Base-by-base conservation (phyloP, 2,329 filamentous ascomycete species). In the Elsinoe batatas region DNA sequence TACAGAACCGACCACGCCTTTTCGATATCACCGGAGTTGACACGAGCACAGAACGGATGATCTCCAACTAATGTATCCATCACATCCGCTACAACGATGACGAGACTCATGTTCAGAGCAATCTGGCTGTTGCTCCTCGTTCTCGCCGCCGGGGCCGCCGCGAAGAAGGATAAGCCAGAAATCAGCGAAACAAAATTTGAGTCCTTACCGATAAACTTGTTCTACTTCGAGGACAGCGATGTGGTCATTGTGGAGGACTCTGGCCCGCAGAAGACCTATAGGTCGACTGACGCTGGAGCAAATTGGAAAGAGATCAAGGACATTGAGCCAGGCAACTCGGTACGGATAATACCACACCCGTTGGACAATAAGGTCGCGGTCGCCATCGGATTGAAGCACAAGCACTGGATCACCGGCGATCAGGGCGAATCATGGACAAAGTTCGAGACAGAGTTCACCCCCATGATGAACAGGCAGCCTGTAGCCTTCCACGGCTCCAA, bases 221-320 rank as follows among this genome's bases (percentile, higher is more conserved):
- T 87, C 72, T 98, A 95, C 72, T 97, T 98, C 67, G 85, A 93
- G 65, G 88, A 91, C 69, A 91, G 88, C 61, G 85, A 95, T 68
- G 81, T 86, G 53, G 76, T 95, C 58, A 72, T 97, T 44, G 83
- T 89, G 66, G 83, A 85, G 64, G 87, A 95, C 67, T 66, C 74
- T 50, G 69, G 76, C 12, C 78, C 79, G 38, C 77, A 79, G 58
- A 82, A 81, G 59, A 77, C 95, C 53, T 90, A 84, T 70, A 84
- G 88, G 58, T 95, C 91, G 43, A 76, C 78, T 46, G 82, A 97
- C 72, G 90, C 87, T 37, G 94, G 93, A 61, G 80, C 80, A 62
- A 80, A 75, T 44, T 98, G 93, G 91, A 72, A 80, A 43, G 74
- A 66, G 59, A 74, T 91, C 59, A 71, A 82, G 26, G 80, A 76